Conservation (phyloP, 176 grass and related monocot species). For the Tillandsia leiboldiana region DNA sequence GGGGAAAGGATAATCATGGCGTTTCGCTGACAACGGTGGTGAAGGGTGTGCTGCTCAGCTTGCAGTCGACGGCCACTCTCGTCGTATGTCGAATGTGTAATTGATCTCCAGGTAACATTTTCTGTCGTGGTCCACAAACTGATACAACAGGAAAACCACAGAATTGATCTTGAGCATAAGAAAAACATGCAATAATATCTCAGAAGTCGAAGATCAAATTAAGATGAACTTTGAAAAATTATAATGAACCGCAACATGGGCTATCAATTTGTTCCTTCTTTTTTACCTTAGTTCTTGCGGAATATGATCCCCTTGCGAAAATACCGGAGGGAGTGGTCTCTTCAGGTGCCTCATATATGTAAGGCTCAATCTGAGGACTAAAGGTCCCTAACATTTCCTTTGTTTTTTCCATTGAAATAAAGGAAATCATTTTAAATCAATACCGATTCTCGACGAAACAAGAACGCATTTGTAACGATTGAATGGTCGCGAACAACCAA, state of each 20-base stretch:
- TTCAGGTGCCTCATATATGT: constrained; percentile 79
- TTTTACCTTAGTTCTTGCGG: constrained; percentile 65
- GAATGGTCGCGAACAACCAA: too few species aligned
- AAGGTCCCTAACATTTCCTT: constrained; percentile 97
- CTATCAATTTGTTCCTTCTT: too few species aligned
- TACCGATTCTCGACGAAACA: too few species aligned
- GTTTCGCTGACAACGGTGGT: not conserved
- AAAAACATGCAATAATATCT: not conserved
- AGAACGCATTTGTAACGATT: too few species aligned
- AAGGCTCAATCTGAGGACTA: constrained; percentile 78
- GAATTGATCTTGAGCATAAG: not conserved
- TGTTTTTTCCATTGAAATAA: constrained; percentile 52
- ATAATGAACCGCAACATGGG: too few species aligned
- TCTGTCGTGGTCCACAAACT: constrained; percentile 92
- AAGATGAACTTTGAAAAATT: not conserved
- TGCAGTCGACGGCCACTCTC: constrained; percentile 56
- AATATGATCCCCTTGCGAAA: constrained; percentile 86
- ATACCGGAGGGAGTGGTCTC: constrained; percentile 83
- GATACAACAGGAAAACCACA: constrained; percentile 9
- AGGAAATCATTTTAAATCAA: not conserved
- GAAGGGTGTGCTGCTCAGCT: not conserved
- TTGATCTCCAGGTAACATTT: constrained; percentile 98
- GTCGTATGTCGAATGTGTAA: constrained; percentile 95
- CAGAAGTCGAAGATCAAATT: not conserved
- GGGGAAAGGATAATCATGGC: not conserved